Conservation (phyloP, 2,329 filamentous ascomycete genomes). For the Pyricularia pennisetigena region DNA sequence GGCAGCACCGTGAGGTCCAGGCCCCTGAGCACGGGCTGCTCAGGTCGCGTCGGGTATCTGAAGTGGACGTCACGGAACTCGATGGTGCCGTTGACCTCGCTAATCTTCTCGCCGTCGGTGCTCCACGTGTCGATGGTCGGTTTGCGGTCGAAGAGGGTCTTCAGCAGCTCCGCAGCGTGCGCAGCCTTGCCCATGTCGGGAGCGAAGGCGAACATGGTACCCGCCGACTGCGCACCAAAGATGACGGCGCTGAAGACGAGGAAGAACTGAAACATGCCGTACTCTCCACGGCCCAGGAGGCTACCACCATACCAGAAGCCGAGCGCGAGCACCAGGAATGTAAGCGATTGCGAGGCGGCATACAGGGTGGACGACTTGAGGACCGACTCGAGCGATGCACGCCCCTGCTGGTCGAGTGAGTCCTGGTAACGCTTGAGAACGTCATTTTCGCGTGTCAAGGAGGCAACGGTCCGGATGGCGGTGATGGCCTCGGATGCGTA, state of each 20-base stretch:
- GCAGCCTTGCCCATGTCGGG: constrained; percentile 92
- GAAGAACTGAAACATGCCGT: constrained; percentile 81
- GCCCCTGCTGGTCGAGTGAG: constrained; percentile 57
- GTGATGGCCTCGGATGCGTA: constrained; percentile 92
- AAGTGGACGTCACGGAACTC: constrained; percentile 93
- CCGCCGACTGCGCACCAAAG: constrained; percentile 86
- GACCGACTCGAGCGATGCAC: constrained; percentile 60
- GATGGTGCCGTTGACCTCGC: constrained; percentile 59
- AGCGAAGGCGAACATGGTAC: constrained; percentile 79
- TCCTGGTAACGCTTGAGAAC: constrained; percentile 63
- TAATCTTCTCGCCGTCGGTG: constrained; percentile 50
- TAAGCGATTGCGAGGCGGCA: constrained; percentile 71
- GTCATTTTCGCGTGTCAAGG: constrained; percentile 77
- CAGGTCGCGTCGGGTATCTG: constrained; percentile 82
- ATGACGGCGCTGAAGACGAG: constrained; percentile 81
- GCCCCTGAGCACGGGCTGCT: constrained; percentile 85
- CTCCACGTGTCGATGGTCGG: constrained; percentile 81
- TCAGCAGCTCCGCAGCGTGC: constrained; percentile 70
- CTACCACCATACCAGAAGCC: constrained; percentile 90
- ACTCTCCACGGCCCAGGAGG: constrained; percentile 61
- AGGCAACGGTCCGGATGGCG: constrained; percentile 86
- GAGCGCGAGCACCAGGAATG: constrained; percentile 71
- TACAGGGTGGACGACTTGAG: constrained; percentile 71
- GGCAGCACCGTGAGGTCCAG: constrained; percentile 65
- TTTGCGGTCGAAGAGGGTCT: constrained; percentile 72